Conservation (phyloP, 352 stramenopile genomes). For the Thalassiosira exigua region DNA sequence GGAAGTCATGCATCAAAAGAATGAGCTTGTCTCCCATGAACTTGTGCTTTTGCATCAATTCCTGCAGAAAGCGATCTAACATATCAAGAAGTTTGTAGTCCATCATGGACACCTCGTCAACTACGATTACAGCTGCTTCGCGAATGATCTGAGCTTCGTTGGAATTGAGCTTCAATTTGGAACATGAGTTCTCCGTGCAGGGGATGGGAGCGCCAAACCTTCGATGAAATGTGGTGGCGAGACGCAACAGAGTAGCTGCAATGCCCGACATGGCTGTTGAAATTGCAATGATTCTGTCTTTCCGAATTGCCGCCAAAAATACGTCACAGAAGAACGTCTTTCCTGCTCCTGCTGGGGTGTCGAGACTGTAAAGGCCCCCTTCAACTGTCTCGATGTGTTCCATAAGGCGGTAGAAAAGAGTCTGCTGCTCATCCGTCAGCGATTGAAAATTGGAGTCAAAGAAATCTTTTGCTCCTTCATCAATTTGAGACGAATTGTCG, state of each 20-base stretch:
- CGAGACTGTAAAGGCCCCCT: background rate
- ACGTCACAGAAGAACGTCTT: constrained; percentile 16
- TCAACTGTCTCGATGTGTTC: background rate
- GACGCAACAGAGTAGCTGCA: constrained; percentile 4
- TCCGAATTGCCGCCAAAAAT: background rate
- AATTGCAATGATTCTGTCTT: background rate
- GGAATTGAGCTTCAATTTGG: constrained; percentile 1
- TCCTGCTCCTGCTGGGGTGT: constrained; percentile 18
- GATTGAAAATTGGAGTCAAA: constrained; percentile 19
- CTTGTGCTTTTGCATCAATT: constrained; percentile 1
- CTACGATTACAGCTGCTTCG: background rate
- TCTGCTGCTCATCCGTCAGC: constrained; percentile 10
- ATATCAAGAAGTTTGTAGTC: background rate
- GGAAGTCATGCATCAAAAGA: constrained; percentile 16
- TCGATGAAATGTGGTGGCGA: constrained; percentile 3
- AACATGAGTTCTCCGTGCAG: background rate
- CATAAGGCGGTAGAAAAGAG: background rate
- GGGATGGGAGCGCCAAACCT: constrained; percentile 4
- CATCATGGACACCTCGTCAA: constrained; percentile 24
- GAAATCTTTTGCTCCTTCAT: background rate
- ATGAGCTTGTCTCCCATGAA: constrained; percentile 12
- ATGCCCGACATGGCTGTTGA: constrained; percentile 9
- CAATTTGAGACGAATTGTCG: background rate
- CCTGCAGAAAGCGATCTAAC: constrained; percentile 1
- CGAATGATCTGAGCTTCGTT: constrained; percentile 1